These are phyloP conservation scores for Scedosporium dehoogii DNA, from an alignment of 2,329 filamentous ascomycete species.

Conservation along the genomic window DNA sequence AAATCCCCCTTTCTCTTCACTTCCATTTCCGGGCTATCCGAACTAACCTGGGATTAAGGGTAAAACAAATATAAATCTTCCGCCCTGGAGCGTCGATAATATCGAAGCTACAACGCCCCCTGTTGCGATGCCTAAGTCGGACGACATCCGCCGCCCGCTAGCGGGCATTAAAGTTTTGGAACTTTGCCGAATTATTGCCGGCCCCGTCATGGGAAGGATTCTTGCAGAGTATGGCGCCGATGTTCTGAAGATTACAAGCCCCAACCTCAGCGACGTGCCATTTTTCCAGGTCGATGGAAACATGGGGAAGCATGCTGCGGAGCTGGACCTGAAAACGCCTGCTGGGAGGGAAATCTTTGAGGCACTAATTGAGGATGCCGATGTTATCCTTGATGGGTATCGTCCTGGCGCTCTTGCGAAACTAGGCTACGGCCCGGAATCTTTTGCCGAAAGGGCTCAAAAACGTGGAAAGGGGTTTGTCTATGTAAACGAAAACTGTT, in stretches of 20 bases:
- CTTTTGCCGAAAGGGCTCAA: slow-evolving; percentile 27
- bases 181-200: slow-evolving; percentile 65
- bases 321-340: slow-evolving; percentile 50
- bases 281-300: slow-evolving; percentile 67
- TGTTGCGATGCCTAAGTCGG: slow-evolving; percentile 16
- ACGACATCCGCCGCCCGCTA: slow-evolving; percentile 25
- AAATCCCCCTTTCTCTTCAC: too few relatives aligned
- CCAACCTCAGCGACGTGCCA: slow-evolving; percentile 57
- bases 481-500: slow-evolving; percentile 63
- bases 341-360: slow-evolving; percentile 48
- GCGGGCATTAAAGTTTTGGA: slow-evolving; percentile 63
- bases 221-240: slow-evolving; percentile 68
- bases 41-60: not conserved
- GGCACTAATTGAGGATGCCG: slow-evolving; percentile 47
- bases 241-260: slow-evolving; percentile 62
- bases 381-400: slow-evolving; percentile 59
- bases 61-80: slow-evolving; percentile 9
- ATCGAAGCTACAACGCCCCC: slow-evolving; percentile 40
- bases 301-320: slow-evolving; percentile 57
- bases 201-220: slow-evolving; percentile 60
- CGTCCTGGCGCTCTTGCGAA: slow-evolving; percentile 49
- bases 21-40: too few relatives aligned
- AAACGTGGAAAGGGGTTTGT: slow-evolving; percentile 51
- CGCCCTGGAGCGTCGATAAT: slow-evolving; percentile 38
- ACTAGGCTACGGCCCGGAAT: slow-evolving; percentile 5